Percentiles rank a stretch among this genome's conserved stretches.
phyloP scores from a whole-genome alignment of 768 basidiomycete genomes.

The Lentinus tigrinus region DNA sequence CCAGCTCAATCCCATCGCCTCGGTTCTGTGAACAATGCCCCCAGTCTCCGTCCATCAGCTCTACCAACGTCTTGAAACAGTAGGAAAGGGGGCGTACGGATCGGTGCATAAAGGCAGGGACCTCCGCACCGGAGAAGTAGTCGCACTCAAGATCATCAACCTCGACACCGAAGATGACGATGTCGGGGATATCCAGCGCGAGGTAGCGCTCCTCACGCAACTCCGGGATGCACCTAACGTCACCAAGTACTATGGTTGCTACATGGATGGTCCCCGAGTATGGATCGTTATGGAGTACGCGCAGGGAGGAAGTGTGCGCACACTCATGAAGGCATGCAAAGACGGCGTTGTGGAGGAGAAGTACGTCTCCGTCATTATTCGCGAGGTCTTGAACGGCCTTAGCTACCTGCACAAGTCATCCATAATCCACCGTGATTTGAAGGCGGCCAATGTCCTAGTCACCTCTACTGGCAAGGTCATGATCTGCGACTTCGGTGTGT shows the following conservation, averaged over 20 bases:
- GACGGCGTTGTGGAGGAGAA: constrained; percentile 82
- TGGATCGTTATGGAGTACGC: constrained; percentile 99
- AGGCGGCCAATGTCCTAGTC: constrained; percentile 94
- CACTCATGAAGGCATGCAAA: constrained; percentile 86
- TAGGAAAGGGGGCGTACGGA: constrained; percentile 95
- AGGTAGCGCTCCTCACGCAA: constrained; percentile 89
- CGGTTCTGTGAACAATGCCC: constrained; percentile 29
- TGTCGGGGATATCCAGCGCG: constrained; percentile 93
- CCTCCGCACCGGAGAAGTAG: constrained; percentile 78
- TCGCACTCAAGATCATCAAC: constrained; percentile 98
- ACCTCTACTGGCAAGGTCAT: constrained; percentile 87
- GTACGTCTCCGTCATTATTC: constrained; percentile 81
- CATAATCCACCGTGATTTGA: constrained; percentile 97
- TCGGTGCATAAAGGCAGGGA: constrained; percentile 92
- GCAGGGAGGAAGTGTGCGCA: constrained; percentile 89
- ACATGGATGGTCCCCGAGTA: constrained; percentile 90
- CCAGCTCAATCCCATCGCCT: background rate
- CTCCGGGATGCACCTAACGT: constrained; percentile 88
- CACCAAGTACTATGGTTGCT: constrained; percentile 95
- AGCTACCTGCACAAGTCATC: constrained; percentile 90
- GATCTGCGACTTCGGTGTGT: constrained; percentile 98
- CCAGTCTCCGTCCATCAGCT: constrained; percentile 73
- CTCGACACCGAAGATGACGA: constrained; percentile 97
- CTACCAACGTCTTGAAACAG: constrained; percentile 84
- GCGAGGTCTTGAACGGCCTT: constrained; percentile 86